Base-by-base conservation (phyloP, 768 basidiomycete species). In the Kwoniella dendrophila region DNA sequence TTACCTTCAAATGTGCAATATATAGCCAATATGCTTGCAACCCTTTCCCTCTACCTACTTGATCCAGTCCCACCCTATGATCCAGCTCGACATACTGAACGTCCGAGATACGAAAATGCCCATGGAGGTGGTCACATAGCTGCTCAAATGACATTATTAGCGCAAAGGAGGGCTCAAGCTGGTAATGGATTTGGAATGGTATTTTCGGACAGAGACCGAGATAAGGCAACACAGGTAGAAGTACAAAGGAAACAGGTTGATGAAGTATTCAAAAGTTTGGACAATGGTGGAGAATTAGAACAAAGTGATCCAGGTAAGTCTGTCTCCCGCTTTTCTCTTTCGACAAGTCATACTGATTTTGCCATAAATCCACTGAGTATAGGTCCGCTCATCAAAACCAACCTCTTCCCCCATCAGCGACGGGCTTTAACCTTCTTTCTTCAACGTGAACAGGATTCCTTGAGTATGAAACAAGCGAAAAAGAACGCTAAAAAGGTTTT, bases 361-460 rank as follows among this genome's bases (percentile, higher is more conserved):
- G n/a, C n/a, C n/a, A n/a, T n/a, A n/a, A n/a, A n/a, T n/a, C n/a
- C n/a, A n/a, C n/a, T n/a, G n/a, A n/a, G n/a, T 34, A 6, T 64
- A 80, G 79, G 80, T 22, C 75, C 78, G 0, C 73, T 79, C 58
- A 86, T 99, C 56, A 88, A 88, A 36, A 96, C 96, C 22, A 83
- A 81, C 48, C 82, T 99, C 7, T 99, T 98, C 80, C 92, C 95
- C 20, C 96, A 99, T 82, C 96, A 99, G 81, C 95, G 93, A 81
- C 95, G 95, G 79, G 96, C 95, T 24, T 83, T 99, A 20, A 92
- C 95, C 1, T 99, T 99, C 80, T 82, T 99, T 51, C 83, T 97
- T 20, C 91, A 96, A 73, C 85, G 96, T 29, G 83, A 75, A 87
- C 90, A 75, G n/a, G 79, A 80, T 50, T 52, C 52, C 26, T 69